phyloP scores from a whole-genome alignment of 2,329 filamentous ascomycete genomes.

The Pseudocercospora eumusae region DNA sequence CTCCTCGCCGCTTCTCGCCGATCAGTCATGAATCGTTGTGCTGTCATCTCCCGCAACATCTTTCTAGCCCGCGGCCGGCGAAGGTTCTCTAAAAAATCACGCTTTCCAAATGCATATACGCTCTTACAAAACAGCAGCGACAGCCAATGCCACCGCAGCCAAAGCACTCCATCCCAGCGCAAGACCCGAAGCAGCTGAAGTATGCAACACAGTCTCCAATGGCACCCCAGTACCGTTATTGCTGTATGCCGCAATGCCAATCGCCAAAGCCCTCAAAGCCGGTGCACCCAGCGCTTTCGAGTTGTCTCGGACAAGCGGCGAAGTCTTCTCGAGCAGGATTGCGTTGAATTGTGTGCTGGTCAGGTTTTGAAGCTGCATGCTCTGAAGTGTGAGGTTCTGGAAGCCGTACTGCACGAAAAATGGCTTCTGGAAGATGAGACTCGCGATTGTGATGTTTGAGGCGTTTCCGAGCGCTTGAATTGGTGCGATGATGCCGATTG shows the following conservation, averaged over 20 bases:
- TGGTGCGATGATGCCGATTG: constrained; percentile 19
- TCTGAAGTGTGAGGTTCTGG: constrained; percentile 9
- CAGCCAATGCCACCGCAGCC: background rate
- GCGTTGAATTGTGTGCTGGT: constrained; percentile 17
- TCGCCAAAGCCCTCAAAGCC: constrained; percentile 10
- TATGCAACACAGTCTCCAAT: background rate
- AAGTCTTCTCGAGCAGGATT: constrained; percentile 9
- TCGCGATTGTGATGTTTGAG: constrained; percentile 12
- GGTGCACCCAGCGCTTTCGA: constrained; percentile 12
- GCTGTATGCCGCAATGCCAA: constrained; percentile 16
- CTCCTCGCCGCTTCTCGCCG: background rate
- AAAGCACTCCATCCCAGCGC: constrained; percentile 1
- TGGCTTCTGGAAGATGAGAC: constrained; percentile 13
- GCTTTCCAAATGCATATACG: background rate
- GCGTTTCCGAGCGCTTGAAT: constrained; percentile 18
- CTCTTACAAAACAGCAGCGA: constrained; percentile 9
- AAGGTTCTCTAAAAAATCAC: background rate
- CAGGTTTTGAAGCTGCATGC: constrained; percentile 15
- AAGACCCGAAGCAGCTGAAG: background rate
- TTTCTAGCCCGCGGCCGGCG: background rate
- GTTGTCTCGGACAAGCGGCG: constrained; percentile 8
- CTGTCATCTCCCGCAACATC: background rate
- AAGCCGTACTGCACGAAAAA: constrained; percentile 17
- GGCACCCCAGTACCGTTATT: constrained; percentile 12
- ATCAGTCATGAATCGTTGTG: background rate